Percentiles rank a stretch among this genome's conserved stretches.
These are phyloP conservation scores for Cordyceps sp. DNA, from an alignment of 2,329 filamentous ascomycete genomes.

Conservation along the genomic window DNA sequence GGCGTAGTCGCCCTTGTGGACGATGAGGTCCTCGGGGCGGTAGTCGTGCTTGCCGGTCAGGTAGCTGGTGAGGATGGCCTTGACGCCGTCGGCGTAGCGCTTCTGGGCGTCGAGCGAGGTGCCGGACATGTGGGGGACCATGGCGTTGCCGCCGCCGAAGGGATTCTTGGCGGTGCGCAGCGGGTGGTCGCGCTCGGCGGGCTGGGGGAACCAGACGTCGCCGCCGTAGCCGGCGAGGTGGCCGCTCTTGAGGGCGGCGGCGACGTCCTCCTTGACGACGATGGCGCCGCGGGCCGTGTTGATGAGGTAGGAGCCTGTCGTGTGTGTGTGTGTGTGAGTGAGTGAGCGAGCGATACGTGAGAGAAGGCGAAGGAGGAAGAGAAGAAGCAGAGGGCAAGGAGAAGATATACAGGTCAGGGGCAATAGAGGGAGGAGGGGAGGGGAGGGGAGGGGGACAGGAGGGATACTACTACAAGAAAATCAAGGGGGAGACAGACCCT, in stretches of 20 bases:
- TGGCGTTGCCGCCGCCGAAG: constrained; percentile 94
- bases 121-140: constrained; percentile 97
- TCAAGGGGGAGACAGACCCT: constrained; percentile 38
- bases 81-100: constrained; percentile 74
- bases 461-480: too few species aligned
- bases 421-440: too few species aligned
- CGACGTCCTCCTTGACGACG: constrained; percentile 98
- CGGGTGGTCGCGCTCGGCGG: constrained; percentile 80
- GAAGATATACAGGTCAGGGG: too few species aligned
- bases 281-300: constrained; percentile 99
- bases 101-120: constrained; percentile 97
- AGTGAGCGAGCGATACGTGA: not conserved
- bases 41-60: constrained; percentile 80
- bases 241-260: constrained; percentile 77
- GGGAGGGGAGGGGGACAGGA: too few species aligned
- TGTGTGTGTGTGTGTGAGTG: not conserved
- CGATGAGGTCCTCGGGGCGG: constrained; percentile 77
- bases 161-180: constrained; percentile 88
- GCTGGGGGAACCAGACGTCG: constrained; percentile 96
- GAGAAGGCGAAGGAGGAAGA: too few species aligned
- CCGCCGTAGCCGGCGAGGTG: constrained; percentile 82
- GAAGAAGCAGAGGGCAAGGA: too few species aligned
- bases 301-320: constrained; percentile 73
- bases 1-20: constrained; percentile 78
- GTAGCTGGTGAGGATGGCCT: constrained; percentile 84